Percentiles rank a stretch among this genome's conserved stretches.
Conservation (phyloP, 2,329 filamentous ascomycete species). For the Cadophora malorum region DNA sequence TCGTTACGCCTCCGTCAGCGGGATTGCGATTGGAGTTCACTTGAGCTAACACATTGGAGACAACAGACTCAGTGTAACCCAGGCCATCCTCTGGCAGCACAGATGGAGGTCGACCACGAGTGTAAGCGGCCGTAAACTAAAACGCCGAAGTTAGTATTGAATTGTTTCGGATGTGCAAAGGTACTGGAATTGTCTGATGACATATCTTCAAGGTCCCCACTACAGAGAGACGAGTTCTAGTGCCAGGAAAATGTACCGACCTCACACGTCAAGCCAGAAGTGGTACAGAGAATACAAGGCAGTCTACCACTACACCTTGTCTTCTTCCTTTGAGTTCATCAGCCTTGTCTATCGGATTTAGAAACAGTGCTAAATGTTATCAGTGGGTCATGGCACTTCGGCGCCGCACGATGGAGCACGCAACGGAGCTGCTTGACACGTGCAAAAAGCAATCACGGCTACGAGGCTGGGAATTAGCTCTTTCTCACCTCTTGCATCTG, state of each 20-base stretch:
- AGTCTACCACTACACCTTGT: constrained; percentile 50
- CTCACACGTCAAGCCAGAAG: constrained; percentile 49
- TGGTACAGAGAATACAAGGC: constrained; percentile 49
- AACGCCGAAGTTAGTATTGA: neutral
- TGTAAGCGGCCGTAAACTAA: constrained; percentile 55
- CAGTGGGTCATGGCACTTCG: neutral
- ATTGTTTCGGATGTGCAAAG: neutral
- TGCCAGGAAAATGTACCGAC: neutral
- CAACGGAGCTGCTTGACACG: neutral
- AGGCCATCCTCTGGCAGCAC: constrained; percentile 37
- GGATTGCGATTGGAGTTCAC: neutral
- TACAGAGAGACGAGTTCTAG: neutral
- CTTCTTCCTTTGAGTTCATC: constrained; percentile 44
- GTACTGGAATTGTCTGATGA: neutral
- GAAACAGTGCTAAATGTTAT: neutral
- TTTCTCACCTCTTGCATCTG: constrained; percentile 53
- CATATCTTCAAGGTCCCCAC: neutral
- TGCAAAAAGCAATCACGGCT: neutral
- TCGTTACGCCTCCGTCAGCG: neutral
- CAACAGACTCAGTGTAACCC: neutral
- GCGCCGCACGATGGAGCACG: neutral
- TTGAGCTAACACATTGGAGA: neutral
- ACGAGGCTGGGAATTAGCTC: constrained; percentile 5
- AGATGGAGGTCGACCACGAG: constrained; percentile 52
- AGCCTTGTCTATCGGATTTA: neutral